These are phyloP conservation scores for Solanum chmielewskii DNA, from an alignment of 257 asterid species.

Conservation along the genomic window DNA sequence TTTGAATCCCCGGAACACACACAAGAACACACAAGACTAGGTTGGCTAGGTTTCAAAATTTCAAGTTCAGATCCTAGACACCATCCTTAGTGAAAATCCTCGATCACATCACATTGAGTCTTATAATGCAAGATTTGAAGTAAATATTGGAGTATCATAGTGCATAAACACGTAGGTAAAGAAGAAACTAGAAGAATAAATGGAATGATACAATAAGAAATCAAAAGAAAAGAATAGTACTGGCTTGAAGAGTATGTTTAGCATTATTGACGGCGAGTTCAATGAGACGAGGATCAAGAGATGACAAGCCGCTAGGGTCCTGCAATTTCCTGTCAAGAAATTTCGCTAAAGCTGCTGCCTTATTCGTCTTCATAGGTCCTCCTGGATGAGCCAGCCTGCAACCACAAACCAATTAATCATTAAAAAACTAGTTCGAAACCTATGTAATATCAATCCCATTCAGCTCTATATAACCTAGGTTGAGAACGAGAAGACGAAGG, in stretches of 20 bases:
- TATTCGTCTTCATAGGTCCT: constrained; percentile 88
- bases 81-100: neutral
- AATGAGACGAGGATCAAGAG: constrained; percentile 64
- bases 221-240: constrained; percentile 20
- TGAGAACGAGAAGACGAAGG: constrained; percentile 20
- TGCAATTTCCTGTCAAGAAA: constrained; percentile 81
- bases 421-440: neutral
- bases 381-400: constrained; percentile 90
- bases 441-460: neutral
- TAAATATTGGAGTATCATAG: neutral
- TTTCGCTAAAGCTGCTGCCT: constrained; percentile 94
- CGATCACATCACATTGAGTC: neutral
- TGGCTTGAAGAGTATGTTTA: constrained; percentile 53
- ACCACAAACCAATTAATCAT: neutral
- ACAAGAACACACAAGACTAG: neutral
- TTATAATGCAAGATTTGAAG: neutral
- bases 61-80: neutral
- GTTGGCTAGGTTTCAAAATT: neutral
- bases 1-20: neutral
- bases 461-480: constrained; percentile 30
- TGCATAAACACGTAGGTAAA: neutral
- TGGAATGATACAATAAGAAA: neutral
- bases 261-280: constrained; percentile 84
- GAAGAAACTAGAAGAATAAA: neutral
- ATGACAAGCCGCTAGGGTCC: constrained; percentile 71